Base-by-base conservation (phyloP, 345 rosid species). In the Euphorbia pulcherrima region DNA sequence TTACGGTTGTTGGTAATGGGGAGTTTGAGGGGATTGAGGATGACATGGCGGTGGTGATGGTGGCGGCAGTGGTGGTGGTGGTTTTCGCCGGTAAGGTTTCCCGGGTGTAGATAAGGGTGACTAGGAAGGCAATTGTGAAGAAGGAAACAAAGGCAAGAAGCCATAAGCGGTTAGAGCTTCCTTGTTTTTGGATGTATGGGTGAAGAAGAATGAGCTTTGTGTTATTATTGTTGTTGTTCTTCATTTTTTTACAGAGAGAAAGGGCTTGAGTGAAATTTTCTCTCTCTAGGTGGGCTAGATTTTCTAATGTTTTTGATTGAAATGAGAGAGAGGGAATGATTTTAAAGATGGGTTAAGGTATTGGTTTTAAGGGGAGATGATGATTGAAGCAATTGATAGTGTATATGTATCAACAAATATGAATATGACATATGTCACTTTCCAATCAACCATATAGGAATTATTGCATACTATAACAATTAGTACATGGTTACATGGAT, bases 181-280 rank as follows among this genome's bases (percentile, higher is more conserved):
- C 95, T 80, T 93, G 98, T 68, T 93, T 93, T 61, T 89, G 98
- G 73, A 89, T 84, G 60, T 93, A 90, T 2, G 97, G 98, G 51
- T 90, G 98, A 51, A 93, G 84, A 57, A 93, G 96, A 73, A 93
- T 93, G 35, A 93, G 90, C 82, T 89, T 93, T 1, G 97, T 89
- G 84, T 89, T 93, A 81, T 74, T 79, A 59, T 76, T 86, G n/a
- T n/a, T n/a, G 40, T 62, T 76, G 77, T 78, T 89, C 86, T 88
- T 93, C 95, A 86, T 92, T 48, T 77, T n/a, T n/a, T 50, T 16
- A 2, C 4, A 29, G 48, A 35, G 39, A 55, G 54, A 62, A 62
- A 40, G 27, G 27, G 39, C 21, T 23, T 2, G 29, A 30, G 13
- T 53, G 60, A 3, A 51, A 64, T 18, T n/a, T n/a, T 29, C 67